A percentile compares a stretch with the other conserved stretches of the same genome.
These are phyloP conservation scores for Plenodomus tracheiphilus DNA, from an alignment of 2,329 filamentous ascomycete genomes.

Conservation along the genomic window DNA sequence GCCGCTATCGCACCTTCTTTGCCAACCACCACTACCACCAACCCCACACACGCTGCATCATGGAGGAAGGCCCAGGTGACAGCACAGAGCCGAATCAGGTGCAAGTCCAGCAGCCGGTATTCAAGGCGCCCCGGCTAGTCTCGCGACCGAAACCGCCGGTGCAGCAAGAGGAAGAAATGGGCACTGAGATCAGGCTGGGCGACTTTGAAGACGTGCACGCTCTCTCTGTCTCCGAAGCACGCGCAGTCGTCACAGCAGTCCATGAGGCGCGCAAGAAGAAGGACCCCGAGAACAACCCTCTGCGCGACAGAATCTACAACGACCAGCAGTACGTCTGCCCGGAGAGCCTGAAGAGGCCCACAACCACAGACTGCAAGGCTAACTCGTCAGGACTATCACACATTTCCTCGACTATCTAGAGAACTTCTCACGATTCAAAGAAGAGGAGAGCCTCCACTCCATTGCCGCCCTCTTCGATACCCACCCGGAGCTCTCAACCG, in stretches of 20 bases:
- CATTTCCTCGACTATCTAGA: constrained; percentile 94
- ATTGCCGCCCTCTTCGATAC: constrained; percentile 83
- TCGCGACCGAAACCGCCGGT: constrained; percentile 62
- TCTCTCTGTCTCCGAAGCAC: constrained; percentile 87
- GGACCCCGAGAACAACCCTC: constrained; percentile 64
- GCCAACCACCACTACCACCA: background rate
- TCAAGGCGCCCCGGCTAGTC: constrained; percentile 39
- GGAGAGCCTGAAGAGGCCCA: no score
- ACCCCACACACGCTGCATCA: constrained; percentile 8
- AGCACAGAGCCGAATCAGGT: background rate
- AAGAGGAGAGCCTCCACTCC: constrained; percentile 92
- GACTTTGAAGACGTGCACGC: constrained; percentile 93
- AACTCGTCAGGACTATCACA: constrained; percentile 66
- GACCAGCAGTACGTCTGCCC: constrained; percentile 39
- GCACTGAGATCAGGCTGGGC: constrained; percentile 78
- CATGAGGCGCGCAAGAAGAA: constrained; percentile 78
- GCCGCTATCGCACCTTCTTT: background rate
- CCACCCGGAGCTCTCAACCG: constrained; percentile 80
- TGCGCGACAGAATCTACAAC: constrained; percentile 75
- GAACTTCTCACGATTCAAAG: constrained; percentile 93
- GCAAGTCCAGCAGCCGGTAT: constrained; percentile 2
- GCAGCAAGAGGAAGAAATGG: constrained; percentile 84
- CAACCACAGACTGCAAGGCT: constrained; percentile 8
- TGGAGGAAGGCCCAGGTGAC: constrained; percentile 33
- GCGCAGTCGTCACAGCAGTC: constrained; percentile 88